Evolutionary conservation across 805 yeast genomes (phyloP), one percentile per base, ranked within the genome.

Genomic region (Hanseniaspora clermontiae): DNA sequence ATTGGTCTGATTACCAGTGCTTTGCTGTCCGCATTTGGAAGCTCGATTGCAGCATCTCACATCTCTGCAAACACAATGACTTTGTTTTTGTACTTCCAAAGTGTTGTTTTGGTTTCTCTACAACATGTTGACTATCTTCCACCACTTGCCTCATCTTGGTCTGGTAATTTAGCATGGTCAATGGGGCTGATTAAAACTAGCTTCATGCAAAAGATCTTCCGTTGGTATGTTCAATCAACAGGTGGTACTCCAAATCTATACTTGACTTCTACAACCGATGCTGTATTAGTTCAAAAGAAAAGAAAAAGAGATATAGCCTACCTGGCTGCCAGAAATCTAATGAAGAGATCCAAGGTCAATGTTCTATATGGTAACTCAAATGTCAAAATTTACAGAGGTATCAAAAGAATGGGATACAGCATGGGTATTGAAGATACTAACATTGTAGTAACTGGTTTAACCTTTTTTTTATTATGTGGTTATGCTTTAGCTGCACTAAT

Each of bases 81-180:
- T 0, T 75, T 90, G 59, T 87, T 90, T 71, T 72, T 82, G 52
- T 90, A 90, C 70, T 90, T 89, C 77, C 97, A 90, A 72, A 78
- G 87, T 61, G 89, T 86, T 36, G 95, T 86, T 37, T 80, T 89
- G 52, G 81, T 89, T 46, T 75, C 84, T 32, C 87, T 90, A 96
- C 79, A 83, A 67, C 84, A 84, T 60, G 96, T 88, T 49, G 87
- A 83, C 64, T 74, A 84, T 58, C 83, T 87, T 5, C 97, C 97
- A 9, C 96, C 96, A 17, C 87, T 90, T 64, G 96, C 95, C 9
- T 77, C 85, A 12, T 82, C 95, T 10, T 90, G 97, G 97, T 74
- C 89, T 7, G 95, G 87, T 68, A 89, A 90, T 65, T 74, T 90
- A 64, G 89, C 88, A 32, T 90, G 97, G 97, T 87, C 96, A 1